Evolutionary conservation across 1,139 yeast genomes (phyloP).

Genomic region (Saccharomycopsis hybrid): DNA sequence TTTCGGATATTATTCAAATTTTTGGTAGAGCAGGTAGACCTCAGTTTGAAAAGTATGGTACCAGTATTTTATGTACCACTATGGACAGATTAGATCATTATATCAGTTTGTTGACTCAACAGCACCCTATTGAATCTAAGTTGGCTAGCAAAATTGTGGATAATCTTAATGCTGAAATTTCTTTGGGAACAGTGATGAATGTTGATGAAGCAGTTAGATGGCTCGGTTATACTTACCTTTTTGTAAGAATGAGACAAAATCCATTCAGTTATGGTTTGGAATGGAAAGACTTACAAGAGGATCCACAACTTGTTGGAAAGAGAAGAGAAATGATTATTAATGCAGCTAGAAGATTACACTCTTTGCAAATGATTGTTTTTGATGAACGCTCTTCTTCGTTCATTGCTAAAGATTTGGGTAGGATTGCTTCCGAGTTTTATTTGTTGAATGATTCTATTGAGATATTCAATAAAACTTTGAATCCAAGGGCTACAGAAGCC

Average conservation of each 20-base stretch:
- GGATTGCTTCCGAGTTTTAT: conserved; percentile 93
- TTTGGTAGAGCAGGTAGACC: conserved; percentile 99
- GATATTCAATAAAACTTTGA: conserved; percentile 78
- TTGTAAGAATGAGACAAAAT: conserved; percentile 89
- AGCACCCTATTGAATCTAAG: conserved; percentile 92
- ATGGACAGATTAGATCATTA: conserved; percentile 81
- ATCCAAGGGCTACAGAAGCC: conserved; percentile 85
- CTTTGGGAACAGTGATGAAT: conserved; percentile 91
- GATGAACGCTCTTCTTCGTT: conserved; percentile 82
- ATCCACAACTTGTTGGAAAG: conserved; percentile 69
- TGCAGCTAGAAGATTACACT: conserved; percentile 79
- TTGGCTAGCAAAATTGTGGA: conserved; percentile 76
- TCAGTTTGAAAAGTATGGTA: conserved; percentile 87
- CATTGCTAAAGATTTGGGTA: conserved; percentile 81
- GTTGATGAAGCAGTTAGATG: conserved; percentile 93
- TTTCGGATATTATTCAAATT: conserved; percentile 94
- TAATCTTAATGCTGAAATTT: conserved; percentile 91
- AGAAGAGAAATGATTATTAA: conserved; percentile 67
- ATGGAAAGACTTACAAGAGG: conserved; percentile 78
- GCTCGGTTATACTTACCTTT: conserved; percentile 94
- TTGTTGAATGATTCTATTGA: conserved; percentile 81
- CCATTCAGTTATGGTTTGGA: conserved; percentile 93
- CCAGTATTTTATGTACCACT: conserved; percentile 84
- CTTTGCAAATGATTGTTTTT: conserved; percentile 86
- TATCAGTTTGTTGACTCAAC: conserved; percentile 80